Evolutionary conservation across 257 asterid species (phyloP).

Genomic region (Euphrasia confusa): DNA sequence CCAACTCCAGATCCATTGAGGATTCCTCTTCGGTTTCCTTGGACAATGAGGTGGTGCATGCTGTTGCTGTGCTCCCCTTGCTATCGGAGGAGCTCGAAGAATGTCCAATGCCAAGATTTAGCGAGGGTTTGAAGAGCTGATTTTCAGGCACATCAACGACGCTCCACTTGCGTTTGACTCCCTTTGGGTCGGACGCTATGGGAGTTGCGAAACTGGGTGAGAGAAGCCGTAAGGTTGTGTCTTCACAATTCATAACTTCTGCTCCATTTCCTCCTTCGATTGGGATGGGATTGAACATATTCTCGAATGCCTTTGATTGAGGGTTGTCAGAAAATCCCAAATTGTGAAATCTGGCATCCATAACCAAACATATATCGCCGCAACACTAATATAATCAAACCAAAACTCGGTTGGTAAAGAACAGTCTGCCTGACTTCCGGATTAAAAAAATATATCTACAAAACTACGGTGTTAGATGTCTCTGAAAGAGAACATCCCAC

Average conservation of each 20-base stretch:
- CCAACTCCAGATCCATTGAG: constrained; percentile 87
- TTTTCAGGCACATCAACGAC: constrained; percentile 33
- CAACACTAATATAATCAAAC: constrained; percentile 43
- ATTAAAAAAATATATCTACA: constrained; percentile 37
- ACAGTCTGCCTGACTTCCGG: constrained; percentile 94
- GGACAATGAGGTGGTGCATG: constrained; percentile 73
- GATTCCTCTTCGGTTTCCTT: constrained; percentile 76
- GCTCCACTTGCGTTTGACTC: constrained; percentile 75
- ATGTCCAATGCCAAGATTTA: constrained; percentile 67
- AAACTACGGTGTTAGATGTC: constrained; percentile 62
- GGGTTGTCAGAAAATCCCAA: constrained; percentile 73
- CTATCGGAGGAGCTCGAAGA: constrained; percentile 91
- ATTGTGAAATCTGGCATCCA: constrained; percentile 71
- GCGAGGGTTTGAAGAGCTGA: constrained; percentile 40
- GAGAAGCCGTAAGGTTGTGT: constrained; percentile 74
- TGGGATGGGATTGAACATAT: constrained; percentile 53
- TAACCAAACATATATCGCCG: constrained; percentile 34
- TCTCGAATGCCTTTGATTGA: constrained; percentile 50
- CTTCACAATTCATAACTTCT: constrained; percentile 42
- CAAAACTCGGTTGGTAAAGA: constrained; percentile 48
- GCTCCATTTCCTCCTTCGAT: constrained; percentile 45
- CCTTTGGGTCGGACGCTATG: constrained; percentile 39
- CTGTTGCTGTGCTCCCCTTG: constrained; percentile 88
- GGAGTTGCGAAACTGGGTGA: constrained; percentile 46
- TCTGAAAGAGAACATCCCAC: constrained; percentile 60